Conservation (phyloP, 306 rosid species). For the Senna tora region DNA sequence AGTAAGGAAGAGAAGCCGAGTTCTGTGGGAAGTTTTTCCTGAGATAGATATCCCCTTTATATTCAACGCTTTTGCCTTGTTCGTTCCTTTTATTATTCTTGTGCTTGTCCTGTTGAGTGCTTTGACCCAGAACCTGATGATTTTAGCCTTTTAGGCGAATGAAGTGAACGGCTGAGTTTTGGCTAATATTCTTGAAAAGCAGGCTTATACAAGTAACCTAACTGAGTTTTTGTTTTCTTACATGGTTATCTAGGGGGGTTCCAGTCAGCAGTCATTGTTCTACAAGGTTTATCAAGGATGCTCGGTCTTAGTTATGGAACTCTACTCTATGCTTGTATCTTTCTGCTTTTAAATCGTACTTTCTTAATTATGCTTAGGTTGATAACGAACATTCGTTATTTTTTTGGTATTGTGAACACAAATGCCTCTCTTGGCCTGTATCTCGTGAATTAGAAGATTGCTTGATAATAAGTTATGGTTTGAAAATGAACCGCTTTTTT, state of each 20-base stretch:
- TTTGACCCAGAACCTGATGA: neutral
- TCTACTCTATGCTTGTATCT: neutral
- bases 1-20: neutral
- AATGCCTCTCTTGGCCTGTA: neutral
- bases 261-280: neutral
- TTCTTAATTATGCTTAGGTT: conserved; percentile 3
- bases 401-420: conserved; percentile 17
- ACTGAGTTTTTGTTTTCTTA: conserved; percentile 12
- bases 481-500: neutral
- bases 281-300: conserved; percentile 9
- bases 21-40: neutral
- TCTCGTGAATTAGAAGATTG: neutral
- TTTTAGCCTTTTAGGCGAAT: neutral
- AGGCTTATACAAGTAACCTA: neutral
- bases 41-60: no score
- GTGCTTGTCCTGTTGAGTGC: neutral
- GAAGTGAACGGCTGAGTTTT: neutral
- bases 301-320: conserved; percentile 18
- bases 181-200: no score
- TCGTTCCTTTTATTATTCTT: neutral
- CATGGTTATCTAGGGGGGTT: conserved; percentile 42
- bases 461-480: conserved; percentile 15
- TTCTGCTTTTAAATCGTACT: conserved; percentile 15
- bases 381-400: conserved; percentile 8
- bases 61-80: neutral